Evolutionary conservation across 176 grass and related monocot genomes (phyloP).

Genomic region (Oropetium thomaeum): DNA sequence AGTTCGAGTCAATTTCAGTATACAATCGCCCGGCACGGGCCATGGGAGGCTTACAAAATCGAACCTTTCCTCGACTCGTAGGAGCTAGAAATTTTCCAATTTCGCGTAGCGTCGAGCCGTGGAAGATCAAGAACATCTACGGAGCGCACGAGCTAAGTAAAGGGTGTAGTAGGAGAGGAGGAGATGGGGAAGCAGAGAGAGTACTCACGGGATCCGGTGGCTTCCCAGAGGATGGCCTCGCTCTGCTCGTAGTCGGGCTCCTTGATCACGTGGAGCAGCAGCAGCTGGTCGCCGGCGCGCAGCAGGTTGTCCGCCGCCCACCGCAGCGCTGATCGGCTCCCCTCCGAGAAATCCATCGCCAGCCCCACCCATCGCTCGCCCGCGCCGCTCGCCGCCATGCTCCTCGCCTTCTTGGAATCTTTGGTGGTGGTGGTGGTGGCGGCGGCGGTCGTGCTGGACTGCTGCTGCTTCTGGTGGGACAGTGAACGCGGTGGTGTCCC

Average conservation of each 20-base stretch:
- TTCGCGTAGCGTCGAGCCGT: not conserved
- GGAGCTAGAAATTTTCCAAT: not conserved
- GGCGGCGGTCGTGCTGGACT: not conserved
- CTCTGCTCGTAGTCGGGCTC: slow-evolving; percentile 63
- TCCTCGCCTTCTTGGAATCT: not conserved
- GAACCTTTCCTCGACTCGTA: not conserved
- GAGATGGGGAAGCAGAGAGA: not conserved
- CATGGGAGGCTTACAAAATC: not conserved
- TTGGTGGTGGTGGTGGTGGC: not conserved
- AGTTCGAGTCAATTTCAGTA: too few relatives aligned
- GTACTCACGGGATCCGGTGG: slow-evolving; percentile 56
- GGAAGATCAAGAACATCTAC: not conserved
- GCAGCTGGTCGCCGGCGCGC: slow-evolving; percentile 59
- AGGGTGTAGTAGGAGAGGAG: too few relatives aligned
- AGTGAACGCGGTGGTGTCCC: not conserved
- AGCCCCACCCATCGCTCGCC: slow-evolving; percentile 53
- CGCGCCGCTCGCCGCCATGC: slow-evolving; percentile 27
- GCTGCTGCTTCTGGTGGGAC: not conserved
- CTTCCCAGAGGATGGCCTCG: slow-evolving; percentile 77
- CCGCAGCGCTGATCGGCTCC: slow-evolving; percentile 59
- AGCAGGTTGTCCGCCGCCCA: slow-evolving; percentile 76
- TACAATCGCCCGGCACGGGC: not conserved
- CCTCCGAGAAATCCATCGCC: slow-evolving; percentile 71
- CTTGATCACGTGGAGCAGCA: slow-evolving; percentile 67
- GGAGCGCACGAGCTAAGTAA: too few relatives aligned